phyloP scores from a whole-genome alignment of 2,329 filamentous ascomycete genomes.

The Penicillium oxalicum region DNA sequence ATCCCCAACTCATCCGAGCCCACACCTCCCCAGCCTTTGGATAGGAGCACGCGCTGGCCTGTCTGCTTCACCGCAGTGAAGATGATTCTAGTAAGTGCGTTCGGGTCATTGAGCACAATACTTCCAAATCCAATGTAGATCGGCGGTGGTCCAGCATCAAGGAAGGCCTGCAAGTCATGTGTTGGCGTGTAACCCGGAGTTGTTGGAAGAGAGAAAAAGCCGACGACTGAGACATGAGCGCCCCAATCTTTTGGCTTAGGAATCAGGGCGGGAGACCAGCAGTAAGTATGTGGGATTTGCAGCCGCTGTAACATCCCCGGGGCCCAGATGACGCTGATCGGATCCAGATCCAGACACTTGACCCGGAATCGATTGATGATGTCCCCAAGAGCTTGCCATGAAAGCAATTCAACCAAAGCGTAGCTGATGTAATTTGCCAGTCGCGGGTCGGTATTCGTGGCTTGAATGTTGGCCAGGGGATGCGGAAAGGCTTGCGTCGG shows the following conservation, averaged over 20 bases:
- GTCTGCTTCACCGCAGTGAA: not conserved
- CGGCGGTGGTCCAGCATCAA: too few relatives aligned
- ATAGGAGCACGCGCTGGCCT: not conserved
- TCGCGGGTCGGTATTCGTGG: not conserved
- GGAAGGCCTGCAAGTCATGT: too few relatives aligned
- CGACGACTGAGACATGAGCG: too few relatives aligned
- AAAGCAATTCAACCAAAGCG: not conserved
- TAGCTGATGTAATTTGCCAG: not conserved
- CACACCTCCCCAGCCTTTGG: not conserved
- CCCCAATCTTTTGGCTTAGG: constrained; percentile 6
- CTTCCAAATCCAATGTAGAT: not conserved
- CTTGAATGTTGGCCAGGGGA: not conserved
- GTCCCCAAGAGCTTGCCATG: not conserved
- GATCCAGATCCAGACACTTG: not conserved
- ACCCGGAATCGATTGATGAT: not conserved
- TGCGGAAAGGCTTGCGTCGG: not conserved
- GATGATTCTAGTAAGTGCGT: not conserved
- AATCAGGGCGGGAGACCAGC: constrained; percentile 7
- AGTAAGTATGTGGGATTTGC: constrained; percentile 1
- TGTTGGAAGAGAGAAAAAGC: too few relatives aligned
- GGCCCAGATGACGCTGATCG: not conserved
- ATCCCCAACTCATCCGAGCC: not conserved
- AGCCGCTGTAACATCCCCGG: not conserved
- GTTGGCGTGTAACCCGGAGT: too few relatives aligned
- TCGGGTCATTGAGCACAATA: not conserved